Conservation (phyloP, 345 rosid genomes). For the Conringia planisiliqua region DNA sequence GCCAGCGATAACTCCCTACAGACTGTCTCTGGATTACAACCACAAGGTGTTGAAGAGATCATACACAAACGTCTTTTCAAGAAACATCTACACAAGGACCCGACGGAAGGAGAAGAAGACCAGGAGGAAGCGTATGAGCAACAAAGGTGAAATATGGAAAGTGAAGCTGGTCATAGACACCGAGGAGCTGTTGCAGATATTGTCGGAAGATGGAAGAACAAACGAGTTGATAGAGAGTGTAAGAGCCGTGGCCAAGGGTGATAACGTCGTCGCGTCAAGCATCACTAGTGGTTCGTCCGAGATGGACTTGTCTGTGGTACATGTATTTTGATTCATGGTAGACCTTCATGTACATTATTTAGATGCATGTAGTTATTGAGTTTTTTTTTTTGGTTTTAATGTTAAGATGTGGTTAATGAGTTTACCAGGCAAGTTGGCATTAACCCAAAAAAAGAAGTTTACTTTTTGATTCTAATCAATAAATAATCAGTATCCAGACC, state of each 20-base stretch:
- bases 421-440: not conserved
- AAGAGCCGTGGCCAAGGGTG: conserved; percentile 69
- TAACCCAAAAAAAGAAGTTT: not conserved
- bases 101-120: conserved; percentile 17
- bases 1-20: conserved; percentile 44
- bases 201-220: conserved; percentile 61
- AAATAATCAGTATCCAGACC: too few relatives aligned
- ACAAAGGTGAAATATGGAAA: conserved; percentile 64
- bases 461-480: not conserved
- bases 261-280: conserved; percentile 33
- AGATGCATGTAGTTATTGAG: not conserved
- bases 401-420: not conserved
- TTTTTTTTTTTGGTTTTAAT: too few relatives aligned
- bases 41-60: conserved; percentile 58
- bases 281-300: conserved; percentile 26
- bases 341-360: not conserved
- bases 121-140: not conserved
- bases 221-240: conserved; percentile 71
- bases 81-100: conserved; percentile 24
- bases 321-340: not conserved
- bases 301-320: conserved; percentile 16
- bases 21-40: conserved; percentile 62
- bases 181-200: conserved; percentile 56
- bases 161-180: conserved; percentile 79
- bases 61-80: conserved; percentile 56